These are phyloP conservation scores for Pseudogymnoascus sp. DNA, from an alignment of 2,329 filamentous ascomycete species.

Conservation along the genomic window DNA sequence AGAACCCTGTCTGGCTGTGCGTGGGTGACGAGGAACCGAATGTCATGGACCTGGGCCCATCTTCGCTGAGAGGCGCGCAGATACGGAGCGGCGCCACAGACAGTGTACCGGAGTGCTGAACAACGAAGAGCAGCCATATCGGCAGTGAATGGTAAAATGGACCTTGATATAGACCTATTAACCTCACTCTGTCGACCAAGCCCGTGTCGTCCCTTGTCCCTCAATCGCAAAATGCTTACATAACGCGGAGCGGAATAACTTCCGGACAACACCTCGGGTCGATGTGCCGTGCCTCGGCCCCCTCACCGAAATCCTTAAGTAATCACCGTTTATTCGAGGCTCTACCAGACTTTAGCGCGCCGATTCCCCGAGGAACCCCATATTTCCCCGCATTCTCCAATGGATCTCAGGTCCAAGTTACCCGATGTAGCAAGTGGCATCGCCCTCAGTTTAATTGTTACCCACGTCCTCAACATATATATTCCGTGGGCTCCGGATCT, in stretches of 20 bases:
- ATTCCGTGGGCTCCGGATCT: constrained; percentile 23
- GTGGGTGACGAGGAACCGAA: constrained; percentile 81
- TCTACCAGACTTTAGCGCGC: not conserved
- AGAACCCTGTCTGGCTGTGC: constrained; percentile 58
- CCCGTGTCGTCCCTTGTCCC: not conserved
- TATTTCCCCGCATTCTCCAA: constrained; percentile 1
- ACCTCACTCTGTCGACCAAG: not conserved
- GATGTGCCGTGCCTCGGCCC: constrained; percentile 10
- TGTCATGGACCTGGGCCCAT: constrained; percentile 88
- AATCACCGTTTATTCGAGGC: not conserved
- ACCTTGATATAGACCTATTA: constrained; percentile 1
- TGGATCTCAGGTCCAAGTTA: constrained; percentile 11
- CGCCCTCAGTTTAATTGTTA: constrained; percentile 16
- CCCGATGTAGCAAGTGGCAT: constrained; percentile 21
- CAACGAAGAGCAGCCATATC: constrained; percentile 41
- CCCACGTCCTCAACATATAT: constrained; percentile 20
- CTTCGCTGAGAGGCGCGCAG: constrained; percentile 54
- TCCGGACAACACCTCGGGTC: not conserved
- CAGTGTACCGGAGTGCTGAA: constrained; percentile 39
- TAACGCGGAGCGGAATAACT: constrained; percentile 2
- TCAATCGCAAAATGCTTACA: constrained; percentile 7
- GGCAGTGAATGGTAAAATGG: not conserved
- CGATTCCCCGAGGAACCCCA: constrained; percentile 3
- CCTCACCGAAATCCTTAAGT: not conserved
- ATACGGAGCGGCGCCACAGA: constrained; percentile 25